A percentile compares a stretch with the other conserved stretches of the same genome.
Evolutionary conservation across 371 early-diverging fungal genomes (phyloP).

Genomic region (Batkoa obscura): DNA sequence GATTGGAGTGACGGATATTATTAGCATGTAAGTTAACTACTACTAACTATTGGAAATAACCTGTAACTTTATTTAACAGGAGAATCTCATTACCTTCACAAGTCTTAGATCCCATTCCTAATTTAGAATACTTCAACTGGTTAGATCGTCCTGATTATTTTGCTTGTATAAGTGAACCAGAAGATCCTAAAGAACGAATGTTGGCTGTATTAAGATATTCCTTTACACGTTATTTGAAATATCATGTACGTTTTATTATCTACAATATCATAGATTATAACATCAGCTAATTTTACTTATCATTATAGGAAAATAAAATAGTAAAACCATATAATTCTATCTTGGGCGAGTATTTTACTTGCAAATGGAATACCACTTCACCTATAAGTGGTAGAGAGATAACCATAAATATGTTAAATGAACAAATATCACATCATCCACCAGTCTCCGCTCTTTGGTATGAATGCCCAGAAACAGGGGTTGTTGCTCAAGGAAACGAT

Average conservation of each 20-base stretch:
- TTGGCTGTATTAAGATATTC: conserved; percentile 41
- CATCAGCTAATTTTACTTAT: no score
- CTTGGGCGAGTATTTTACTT: conserved; percentile 32
- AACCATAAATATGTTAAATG: conserved; percentile 26
- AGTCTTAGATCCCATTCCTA: conserved; percentile 40
- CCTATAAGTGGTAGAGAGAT: conserved; percentile 4
- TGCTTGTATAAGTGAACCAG: conserved; percentile 26
- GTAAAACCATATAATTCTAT: conserved; percentile 36
- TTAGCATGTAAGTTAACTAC: not conserved
- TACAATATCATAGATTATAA: not conserved
- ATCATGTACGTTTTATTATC: conserved; percentile 15
- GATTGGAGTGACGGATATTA: conserved; percentile 23
- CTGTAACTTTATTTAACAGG: conserved; percentile 10
- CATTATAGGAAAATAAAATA: conserved; percentile 13
- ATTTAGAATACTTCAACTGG: conserved; percentile 56
- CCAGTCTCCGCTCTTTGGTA: conserved; percentile 31
- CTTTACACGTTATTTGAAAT: conserved; percentile 42
- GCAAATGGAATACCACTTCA: conserved; percentile 24
- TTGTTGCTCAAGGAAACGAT: conserved; percentile 25
- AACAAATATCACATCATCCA: conserved; percentile 17
- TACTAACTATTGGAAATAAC: not conserved
- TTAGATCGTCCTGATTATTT: conserved; percentile 50
- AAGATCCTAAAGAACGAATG: conserved; percentile 41
- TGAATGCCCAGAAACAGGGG: conserved; percentile 22
- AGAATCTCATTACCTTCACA: conserved; percentile 46